Evolutionary conservation across 176 grass and related monocot genomes (phyloP).

Genomic region (Themeda triandra): DNA sequence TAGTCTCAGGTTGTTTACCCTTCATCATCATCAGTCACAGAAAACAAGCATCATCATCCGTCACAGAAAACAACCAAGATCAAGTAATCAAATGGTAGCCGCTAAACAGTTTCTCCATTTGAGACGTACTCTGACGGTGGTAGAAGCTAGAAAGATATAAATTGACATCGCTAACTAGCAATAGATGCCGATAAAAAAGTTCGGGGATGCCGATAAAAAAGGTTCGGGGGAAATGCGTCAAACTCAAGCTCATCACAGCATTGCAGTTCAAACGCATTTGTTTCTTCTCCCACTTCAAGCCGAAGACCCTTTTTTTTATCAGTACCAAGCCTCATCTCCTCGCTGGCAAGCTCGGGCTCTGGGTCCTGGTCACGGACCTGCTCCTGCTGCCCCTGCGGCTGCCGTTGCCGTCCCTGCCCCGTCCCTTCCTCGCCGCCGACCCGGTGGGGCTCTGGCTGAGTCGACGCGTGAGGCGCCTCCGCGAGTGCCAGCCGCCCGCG

Average conservation of each 20-base stretch:
- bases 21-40: not conserved
- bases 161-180: not conserved
- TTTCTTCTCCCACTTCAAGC: not conserved
- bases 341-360: not conserved
- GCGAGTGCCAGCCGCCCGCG: conserved; percentile 22
- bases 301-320: too few relatives aligned
- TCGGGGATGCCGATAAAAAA: too few relatives aligned
- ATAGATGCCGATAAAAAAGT: not conserved
- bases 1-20: not conserved
- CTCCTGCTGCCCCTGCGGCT: conserved; percentile 32
- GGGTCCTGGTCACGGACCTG: conserved; percentile 20
- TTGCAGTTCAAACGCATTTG: too few relatives aligned
- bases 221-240: not conserved
- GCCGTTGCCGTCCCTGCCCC: conserved; percentile 10
- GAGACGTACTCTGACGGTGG: too few relatives aligned
- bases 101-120: not conserved
- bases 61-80: not conserved
- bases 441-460: conserved; percentile 28
- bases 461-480: conserved; percentile 40
- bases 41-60: not conserved
- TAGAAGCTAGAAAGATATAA: too few relatives aligned
- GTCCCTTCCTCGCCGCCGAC: not conserved
- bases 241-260: not conserved
- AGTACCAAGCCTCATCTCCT: not conserved
- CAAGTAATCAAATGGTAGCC: not conserved